Evolutionary conservation across 345 rosid genomes (phyloP).

Genomic region (Populus euphratica): DNA sequence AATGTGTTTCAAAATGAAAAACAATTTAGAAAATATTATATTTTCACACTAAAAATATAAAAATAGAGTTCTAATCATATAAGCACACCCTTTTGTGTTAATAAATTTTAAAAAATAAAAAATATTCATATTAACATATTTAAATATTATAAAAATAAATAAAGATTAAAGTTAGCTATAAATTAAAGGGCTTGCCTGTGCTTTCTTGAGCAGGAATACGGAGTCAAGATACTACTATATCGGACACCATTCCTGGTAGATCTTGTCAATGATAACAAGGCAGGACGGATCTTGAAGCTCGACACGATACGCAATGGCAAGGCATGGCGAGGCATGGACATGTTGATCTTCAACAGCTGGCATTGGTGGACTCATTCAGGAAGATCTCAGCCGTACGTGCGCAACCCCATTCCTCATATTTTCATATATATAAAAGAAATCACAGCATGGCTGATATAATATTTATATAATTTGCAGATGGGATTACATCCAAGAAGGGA

Average conservation of each 20-base stretch:
- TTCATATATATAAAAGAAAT: too few species aligned
- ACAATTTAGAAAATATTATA: too few species aligned
- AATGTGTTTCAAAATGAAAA: too few species aligned
- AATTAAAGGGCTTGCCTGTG: not conserved
- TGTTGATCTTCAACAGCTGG: constrained; percentile 81
- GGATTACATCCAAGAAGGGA: constrained; percentile 69
- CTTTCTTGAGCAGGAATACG: constrained; percentile 48
- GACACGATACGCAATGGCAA: constrained; percentile 63
- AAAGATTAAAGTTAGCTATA: too few species aligned
- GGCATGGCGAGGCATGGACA: constrained; percentile 84
- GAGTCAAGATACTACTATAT: constrained; percentile 49
- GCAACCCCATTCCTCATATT: not conserved
- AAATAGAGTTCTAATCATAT: too few species aligned
- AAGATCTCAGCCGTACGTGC: constrained; percentile 59
- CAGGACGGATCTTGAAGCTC: constrained; percentile 60
- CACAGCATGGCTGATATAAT: too few species aligned
- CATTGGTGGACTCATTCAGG: constrained; percentile 95
- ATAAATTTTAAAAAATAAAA: too few species aligned
- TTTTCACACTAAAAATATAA: too few species aligned
- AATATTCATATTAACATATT: not conserved
- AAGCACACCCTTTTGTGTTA: too few species aligned
- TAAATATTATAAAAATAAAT: too few species aligned
- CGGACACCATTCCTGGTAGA: constrained; percentile 70
- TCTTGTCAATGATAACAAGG: constrained; percentile 32
- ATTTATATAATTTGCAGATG: constrained; percentile 40